phyloP scores from a whole-genome alignment of 768 basidiomycete genomes.

The Sutorius australiensis region DNA sequence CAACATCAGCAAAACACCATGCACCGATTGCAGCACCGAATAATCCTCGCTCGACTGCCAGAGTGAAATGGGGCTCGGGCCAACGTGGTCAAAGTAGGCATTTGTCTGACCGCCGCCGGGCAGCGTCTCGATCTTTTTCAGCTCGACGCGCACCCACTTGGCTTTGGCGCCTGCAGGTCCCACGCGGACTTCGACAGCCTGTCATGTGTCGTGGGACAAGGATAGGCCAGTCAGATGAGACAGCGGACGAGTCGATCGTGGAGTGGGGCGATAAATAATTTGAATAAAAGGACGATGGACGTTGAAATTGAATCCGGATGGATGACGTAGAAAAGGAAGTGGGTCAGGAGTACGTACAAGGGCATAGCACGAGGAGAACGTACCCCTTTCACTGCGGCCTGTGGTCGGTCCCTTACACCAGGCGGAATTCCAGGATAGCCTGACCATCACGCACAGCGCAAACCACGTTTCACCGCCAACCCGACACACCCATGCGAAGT shows the following conservation, averaged over 20 bases:
- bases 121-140: constrained; percentile 85
- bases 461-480: constrained; percentile 7
- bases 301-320: constrained; percentile 2
- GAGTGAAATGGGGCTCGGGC: constrained; percentile 74
- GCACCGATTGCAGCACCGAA: constrained; percentile 61
- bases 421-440: constrained; percentile 90
- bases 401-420: constrained; percentile 67
- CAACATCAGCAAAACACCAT: constrained; percentile 5
- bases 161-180: constrained; percentile 76
- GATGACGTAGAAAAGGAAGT: background rate
- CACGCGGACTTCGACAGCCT: constrained; percentile 86
- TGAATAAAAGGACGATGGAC: background rate
- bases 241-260: constrained; percentile 4
- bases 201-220: background rate
- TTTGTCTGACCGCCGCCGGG: constrained; percentile 66
- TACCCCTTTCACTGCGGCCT: constrained; percentile 84
- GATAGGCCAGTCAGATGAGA: background rate
- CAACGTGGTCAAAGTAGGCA: constrained; percentile 77
- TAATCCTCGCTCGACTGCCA: constrained; percentile 83
- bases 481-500: background rate
- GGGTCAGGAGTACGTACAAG: constrained; percentile 1
- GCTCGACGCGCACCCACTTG: constrained; percentile 88
- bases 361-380: constrained; percentile 23
- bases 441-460: constrained; percentile 25
- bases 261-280: background rate